Base-by-base conservation (phyloP, 768 basidiomycete genomes). In the Boletus vinaceobasis region DNA sequence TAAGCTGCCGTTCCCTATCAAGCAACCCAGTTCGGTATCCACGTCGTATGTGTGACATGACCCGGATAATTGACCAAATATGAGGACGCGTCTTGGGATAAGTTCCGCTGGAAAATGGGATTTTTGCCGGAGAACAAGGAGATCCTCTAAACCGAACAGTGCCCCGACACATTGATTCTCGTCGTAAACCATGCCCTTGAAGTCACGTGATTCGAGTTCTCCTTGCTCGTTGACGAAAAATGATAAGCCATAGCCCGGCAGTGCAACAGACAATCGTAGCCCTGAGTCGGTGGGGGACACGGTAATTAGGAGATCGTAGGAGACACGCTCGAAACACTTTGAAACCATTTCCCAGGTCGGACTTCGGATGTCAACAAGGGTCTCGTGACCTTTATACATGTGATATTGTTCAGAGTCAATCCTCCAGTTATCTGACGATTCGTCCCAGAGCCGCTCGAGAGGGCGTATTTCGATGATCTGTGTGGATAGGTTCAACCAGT, bases 151-250 rank as follows among this genome's bases (percentile, higher is more conserved):
- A 10, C 80, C 80, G 39, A 76, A 65, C 59, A 81, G 63, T 1
- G 77, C 71, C 1, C 74, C 76, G 8, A 64, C 57, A 0, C 65
- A 74, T 52, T 79, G 79, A 33, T 65, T 39, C 5, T 48, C 10
- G 38, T 78, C 75, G 10, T 77, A 61, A 17, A 74, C 60, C 67
- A 75, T 77, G 19, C 63, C 65, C 6, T 67, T 69, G 43, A 75
- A 64, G 44, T 76, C 75, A 13, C 47, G 55, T 26, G 72, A 77
- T 52, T 78, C 70, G 8, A 80, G 58, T 10, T 64, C 54, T 26
- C 57, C 55, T 1, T 31, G 5, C 0, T 31, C 11, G n/a, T 70
- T 69, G 21, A 75, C 37, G 43, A 72, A 69, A 47, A 80, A 80
- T 2, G 68, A 61, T 13, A 80, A 55, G 4, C 66, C 55, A 37